Evolutionary conservation across 1,139 yeast genomes (phyloP).

Genomic region (Blastobotrys malaysiensis): DNA sequence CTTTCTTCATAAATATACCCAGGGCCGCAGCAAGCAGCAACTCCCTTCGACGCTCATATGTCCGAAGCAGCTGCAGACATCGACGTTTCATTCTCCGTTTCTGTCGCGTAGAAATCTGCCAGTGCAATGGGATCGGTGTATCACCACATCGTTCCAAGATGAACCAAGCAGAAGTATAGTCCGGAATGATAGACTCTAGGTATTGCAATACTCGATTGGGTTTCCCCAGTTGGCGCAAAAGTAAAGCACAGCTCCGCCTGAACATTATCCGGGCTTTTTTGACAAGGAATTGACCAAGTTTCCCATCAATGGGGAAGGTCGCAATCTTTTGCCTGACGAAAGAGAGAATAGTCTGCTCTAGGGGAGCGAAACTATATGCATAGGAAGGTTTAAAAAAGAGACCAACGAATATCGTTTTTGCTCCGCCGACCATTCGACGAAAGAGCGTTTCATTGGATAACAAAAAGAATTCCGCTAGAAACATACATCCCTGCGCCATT

Average conservation of each 20-base stretch:
- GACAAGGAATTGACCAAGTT: background rate
- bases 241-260: background rate
- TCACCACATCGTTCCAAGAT: background rate
- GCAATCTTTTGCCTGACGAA: background rate
- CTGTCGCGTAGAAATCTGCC: background rate
- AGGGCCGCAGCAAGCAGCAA: background rate
- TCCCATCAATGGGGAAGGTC: background rate
- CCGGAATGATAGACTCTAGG: background rate
- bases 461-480: background rate
- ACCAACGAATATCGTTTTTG: background rate
- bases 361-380: background rate
- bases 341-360: background rate
- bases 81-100: background rate
- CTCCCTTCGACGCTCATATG: background rate
- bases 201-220: background rate
- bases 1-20: background rate
- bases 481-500: background rate
- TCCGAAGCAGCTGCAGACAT: background rate
- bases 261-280: background rate
- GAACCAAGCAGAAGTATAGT: background rate
- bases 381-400: background rate
- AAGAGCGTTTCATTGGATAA: background rate
- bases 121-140: background rate
- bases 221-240: background rate
- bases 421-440: background rate